Conservation (phyloP, 2,329 filamentous ascomycete genomes). For the Cordyceps fumosorosea region DNA sequence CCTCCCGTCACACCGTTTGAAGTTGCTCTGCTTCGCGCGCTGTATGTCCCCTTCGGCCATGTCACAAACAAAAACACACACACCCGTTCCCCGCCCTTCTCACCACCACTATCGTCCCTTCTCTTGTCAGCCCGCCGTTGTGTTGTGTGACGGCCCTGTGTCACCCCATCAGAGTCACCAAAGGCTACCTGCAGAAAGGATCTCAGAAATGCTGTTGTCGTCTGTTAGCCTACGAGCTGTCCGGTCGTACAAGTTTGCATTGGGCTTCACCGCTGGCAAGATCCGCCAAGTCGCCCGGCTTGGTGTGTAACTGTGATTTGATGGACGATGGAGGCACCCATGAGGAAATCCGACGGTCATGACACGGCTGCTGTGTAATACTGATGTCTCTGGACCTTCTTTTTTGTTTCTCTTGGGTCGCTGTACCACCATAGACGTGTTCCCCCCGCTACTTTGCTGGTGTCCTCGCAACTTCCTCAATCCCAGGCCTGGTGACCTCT, state of each 20-base stretch:
- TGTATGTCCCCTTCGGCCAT: neutral
- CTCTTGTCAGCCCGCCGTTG: neutral
- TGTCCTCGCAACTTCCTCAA: neutral
- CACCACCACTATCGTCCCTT: neutral
- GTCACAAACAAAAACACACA: neutral
- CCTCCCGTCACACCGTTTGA: neutral
- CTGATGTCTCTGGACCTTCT: neutral
- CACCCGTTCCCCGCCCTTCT: neutral
- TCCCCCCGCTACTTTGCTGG: neutral
- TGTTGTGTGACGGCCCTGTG: neutral
- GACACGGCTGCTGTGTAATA: neutral
- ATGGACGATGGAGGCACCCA: neutral
- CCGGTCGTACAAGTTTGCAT: neutral
- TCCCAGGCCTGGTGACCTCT: too few species aligned
- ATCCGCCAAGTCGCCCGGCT: neutral
- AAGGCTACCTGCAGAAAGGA: constrained; percentile 7
- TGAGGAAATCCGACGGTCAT: neutral
- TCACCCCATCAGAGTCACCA: neutral
- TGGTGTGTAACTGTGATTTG: constrained; percentile 2
- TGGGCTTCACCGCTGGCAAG: neutral
- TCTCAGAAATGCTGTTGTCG: neutral
- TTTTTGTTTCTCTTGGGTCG: neutral
- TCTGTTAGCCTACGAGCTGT: too few species aligned
- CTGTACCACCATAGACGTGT: neutral
- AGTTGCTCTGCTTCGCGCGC: neutral